Conservation (phyloP, 73 alveolate species). For the Symbiodinium pilosum region DNA sequence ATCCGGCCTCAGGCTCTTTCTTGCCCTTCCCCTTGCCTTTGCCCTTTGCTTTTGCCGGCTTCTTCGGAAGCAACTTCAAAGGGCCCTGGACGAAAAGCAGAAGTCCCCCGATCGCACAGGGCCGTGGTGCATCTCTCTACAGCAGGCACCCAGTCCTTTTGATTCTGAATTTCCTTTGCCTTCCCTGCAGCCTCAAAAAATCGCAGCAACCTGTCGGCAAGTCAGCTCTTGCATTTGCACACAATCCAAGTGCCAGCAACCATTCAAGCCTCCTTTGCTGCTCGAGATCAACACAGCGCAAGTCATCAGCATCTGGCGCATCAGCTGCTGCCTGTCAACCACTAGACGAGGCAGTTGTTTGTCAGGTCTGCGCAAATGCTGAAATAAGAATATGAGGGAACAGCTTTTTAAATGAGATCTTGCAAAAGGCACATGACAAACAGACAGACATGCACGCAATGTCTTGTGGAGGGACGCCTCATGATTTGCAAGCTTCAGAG, state of each 20-base stretch:
- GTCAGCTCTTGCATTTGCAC: not conserved
- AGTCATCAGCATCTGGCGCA: constrained; percentile 21
- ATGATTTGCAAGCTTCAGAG: no score
- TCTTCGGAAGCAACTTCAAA: not conserved
- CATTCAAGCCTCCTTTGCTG: constrained; percentile 59
- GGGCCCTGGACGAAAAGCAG: not conserved
- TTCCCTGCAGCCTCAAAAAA: constrained; percentile 45
- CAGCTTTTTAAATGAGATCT: no score
- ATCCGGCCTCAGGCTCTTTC: not conserved
- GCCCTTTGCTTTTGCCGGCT: constrained; percentile 44
- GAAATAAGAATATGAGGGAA: no score
- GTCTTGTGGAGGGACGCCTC: no score
- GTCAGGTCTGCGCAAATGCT: no score
- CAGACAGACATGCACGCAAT: no score
- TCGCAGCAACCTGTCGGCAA: constrained; percentile 36
- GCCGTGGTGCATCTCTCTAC: no score
- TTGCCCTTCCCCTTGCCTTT: constrained; percentile 75
- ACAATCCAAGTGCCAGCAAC: not conserved
- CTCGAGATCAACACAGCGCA: constrained; percentile 66
- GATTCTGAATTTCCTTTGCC: not conserved
- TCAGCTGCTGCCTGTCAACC: not conserved
- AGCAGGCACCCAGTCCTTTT: constrained; percentile 19
- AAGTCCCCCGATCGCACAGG: not conserved
- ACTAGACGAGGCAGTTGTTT: not conserved
- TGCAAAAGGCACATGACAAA: no score